These are phyloP conservation scores for Epicoccum nigrum DNA, from an alignment of 2,329 filamentous ascomycete species.

Conservation along the genomic window DNA sequence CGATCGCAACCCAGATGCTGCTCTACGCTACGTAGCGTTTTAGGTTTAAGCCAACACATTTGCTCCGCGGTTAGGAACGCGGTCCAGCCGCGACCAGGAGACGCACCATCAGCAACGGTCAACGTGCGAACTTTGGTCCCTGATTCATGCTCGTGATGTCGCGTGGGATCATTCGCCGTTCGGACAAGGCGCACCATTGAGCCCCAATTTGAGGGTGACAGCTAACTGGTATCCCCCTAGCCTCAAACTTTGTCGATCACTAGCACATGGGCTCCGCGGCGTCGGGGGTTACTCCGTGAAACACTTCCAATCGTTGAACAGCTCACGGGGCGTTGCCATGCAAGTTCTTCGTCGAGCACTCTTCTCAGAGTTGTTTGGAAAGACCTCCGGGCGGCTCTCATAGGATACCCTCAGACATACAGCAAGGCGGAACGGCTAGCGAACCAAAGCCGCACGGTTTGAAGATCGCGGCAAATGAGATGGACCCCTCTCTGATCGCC, in stretches of 20 bases:
- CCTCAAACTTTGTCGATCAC: slow-evolving; percentile 7
- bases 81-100: background rate
- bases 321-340: no score
- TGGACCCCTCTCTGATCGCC: slow-evolving; percentile 5
- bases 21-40: slow-evolving; percentile 3
- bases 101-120: background rate
- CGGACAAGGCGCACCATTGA: background rate
- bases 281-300: slow-evolving; percentile 1
- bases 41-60: slow-evolving; percentile 1
- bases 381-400: background rate
- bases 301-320: background rate
- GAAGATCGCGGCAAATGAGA: background rate
- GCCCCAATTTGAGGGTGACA: background rate
- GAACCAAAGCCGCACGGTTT: background rate
- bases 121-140: slow-evolving; percentile 5
- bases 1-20: background rate
- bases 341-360: no score
- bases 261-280: background rate
- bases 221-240: slow-evolving; percentile 5
- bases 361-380: background rate
- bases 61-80: background rate
- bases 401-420: background rate
- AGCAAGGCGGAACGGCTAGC: background rate
- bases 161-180: slow-evolving; percentile 14
- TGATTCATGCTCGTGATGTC: slow-evolving; percentile 12